Conservation (phyloP, 331 rosid species). For the Acacia concinna region DNA sequence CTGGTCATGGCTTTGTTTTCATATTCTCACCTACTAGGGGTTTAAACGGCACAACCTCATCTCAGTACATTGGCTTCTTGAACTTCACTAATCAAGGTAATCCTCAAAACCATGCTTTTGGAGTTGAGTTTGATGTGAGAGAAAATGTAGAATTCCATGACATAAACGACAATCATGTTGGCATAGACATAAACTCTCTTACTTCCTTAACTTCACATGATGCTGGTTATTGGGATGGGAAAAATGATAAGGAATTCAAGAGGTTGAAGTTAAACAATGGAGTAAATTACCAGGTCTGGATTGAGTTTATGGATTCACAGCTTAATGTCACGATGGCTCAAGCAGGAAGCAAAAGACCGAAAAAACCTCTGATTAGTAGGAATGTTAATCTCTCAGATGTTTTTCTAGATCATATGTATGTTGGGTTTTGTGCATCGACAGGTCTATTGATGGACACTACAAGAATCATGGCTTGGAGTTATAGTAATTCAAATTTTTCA, state of each 20-base stretch:
- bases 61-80: conserved; percentile 16
- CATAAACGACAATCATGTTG: conserved; percentile 47
- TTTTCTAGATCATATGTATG: conserved; percentile 39
- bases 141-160: conserved; percentile 47
- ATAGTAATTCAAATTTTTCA: conserved; percentile 13
- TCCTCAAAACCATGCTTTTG: conserved; percentile 10
- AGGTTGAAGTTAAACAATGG: conserved; percentile 39
- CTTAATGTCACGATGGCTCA: conserved; percentile 35
- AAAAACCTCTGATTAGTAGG: conserved; percentile 37
- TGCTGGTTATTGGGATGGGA: conserved; percentile 50
- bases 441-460: conserved; percentile 12
- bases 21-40: conserved; percentile 13
- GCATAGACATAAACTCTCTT: conserved; percentile 46
- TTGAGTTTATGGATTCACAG: conserved; percentile 42
- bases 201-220: conserved; percentile 33
- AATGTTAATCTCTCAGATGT: conserved; percentile 43
- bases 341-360: conserved; percentile 41
- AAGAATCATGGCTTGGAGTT: conserved; percentile 26
- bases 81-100: conserved; percentile 20
- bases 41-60: conserved; percentile 14
- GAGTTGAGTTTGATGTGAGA: conserved; percentile 15
- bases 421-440: conserved; percentile 22
- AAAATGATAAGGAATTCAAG: conserved; percentile 29
- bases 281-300: conserved; percentile 51
- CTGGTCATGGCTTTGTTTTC: conserved; percentile 17